phyloP scores from a whole-genome alignment of 192 early-diverging fungal species.

The Allomyces arbusculus region DNA sequence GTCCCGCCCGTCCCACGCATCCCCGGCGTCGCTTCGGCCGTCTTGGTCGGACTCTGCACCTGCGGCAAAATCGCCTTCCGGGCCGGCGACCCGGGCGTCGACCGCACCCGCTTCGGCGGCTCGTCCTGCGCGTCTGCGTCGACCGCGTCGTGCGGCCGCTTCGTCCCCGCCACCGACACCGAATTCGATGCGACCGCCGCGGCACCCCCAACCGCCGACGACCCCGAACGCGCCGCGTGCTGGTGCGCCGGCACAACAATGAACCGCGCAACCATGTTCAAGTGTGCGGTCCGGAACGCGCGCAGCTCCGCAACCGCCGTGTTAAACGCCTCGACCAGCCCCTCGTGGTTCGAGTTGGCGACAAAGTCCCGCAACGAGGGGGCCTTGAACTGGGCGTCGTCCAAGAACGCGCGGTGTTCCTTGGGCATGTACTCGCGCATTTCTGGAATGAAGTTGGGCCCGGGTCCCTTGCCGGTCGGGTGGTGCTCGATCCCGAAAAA shows the following conservation, averaged over 20 bases:
- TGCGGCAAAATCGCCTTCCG: too few relatives aligned
- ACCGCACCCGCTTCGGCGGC: too few relatives aligned
- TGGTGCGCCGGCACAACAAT: too few relatives aligned
- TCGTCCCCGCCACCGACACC: too few relatives aligned
- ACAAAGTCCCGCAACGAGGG: conserved; percentile 51
- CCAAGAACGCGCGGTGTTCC: conserved; percentile 66
- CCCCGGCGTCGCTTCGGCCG: conserved; percentile 9
- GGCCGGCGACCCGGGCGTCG: too few relatives aligned
- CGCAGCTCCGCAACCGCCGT: conserved; percentile 59
- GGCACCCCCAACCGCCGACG: too few relatives aligned
- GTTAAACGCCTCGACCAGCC: conserved; percentile 55
- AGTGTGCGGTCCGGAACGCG: conserved; percentile 71
- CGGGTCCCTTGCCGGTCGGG: conserved; percentile 35
- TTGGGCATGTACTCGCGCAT: conserved; percentile 90
- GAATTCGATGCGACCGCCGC: too few relatives aligned
- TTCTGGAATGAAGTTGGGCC: conserved; percentile 50
- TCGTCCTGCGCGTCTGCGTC: too few relatives aligned
- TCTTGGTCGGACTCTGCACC: too few relatives aligned
- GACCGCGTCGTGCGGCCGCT: too few relatives aligned
- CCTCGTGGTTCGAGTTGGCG: conserved; percentile 8
- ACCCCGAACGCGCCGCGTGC: too few relatives aligned
- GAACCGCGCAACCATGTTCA: conserved; percentile 9
- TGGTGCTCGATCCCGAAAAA: conserved; percentile 71
- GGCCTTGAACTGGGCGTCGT: conserved; percentile 37
- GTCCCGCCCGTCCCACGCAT: conserved; percentile 63